Base-by-base conservation (phyloP, 1,284 basidiomycete genomes). In the Microbotryum scabiosae region DNA sequence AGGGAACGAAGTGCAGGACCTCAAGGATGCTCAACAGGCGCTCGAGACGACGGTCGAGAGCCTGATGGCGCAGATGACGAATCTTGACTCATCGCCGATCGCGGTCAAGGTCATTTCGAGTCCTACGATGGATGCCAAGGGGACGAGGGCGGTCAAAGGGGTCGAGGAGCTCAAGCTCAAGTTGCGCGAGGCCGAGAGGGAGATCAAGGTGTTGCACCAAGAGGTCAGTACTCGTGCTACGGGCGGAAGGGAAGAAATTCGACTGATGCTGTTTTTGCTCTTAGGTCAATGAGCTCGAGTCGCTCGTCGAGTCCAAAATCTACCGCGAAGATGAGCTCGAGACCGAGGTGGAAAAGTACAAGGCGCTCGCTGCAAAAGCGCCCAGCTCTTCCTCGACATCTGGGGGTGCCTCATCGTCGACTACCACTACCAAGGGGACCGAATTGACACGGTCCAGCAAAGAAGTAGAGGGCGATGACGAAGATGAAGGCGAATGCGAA, bases 251-350 rank as follows among this genome's bases (percentile, higher is more conserved):
- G 32, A 25, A 23, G 30, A 20, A 2, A 8, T 5, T 20, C 6
- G 18, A 3, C 5, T 23, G 12, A 14, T 12, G 30, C 4, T 45
- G 20, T 6, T 28, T 10, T 25, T 21, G 18, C 4, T 32, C 14
- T 1, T 4, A 94, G 76, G 88, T 94, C 55, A 83, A 85, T 56
- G 90, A 94, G 73, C 80, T 96, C 25, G 91, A 96, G 75, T 82
- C 84, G 60, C 79, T 96, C 50, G 84, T 94, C 44, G 91, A 96
- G 75, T 83, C 88, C 60, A 94, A 96, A 85, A 94, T 94, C 67
- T 93, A 93, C 74, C 84, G 85, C 56, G 90, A 96, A 82, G 91
- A 92, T 72, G 91, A 93, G 71, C 83, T 96, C 45, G 91, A 94
- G 73, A 84, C 84, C 69, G 88, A 91, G 71, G 76, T 93, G 46